Base-by-base conservation (phyloP, 345 rosid species). In the Gynandropsis gynandra region DNA sequence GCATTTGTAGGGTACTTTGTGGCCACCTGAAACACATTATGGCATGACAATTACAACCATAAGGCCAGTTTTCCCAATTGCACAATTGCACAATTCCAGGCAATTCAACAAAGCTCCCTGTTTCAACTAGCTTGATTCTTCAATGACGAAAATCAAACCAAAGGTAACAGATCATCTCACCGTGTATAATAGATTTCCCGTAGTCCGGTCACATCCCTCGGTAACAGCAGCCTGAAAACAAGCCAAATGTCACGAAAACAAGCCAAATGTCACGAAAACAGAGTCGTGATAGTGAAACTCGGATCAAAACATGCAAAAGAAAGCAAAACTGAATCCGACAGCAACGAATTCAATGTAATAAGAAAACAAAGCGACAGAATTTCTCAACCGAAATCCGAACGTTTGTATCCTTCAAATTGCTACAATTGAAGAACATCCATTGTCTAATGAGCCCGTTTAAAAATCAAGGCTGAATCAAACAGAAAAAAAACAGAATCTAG, bases 171-270 rank as follows among this genome's bases (percentile, higher is more conserved):
- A 62, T 41, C 16, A 61, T 31, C 72, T 54, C 62, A 88, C 99
- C 24, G 94, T 66, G 74, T 93, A 93, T 12, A 93, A 73, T 5
- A 88, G 74, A 72, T 93, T 93, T 36, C 97, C 99, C 33, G 77
- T 66, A 21, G 71, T 72, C 48, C 90, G 78, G 40, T 75, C 78
- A 53, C 97, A 93, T 16, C 99, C 99, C 40, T 74, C 85, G n/a
- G 74, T 61, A 7, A 85, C 94, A 54, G 55, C 82, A 61, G 99
- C 99, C 99, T 93, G 59, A 16, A 55, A 64, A 49, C 42, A 61
- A 54, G 9, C 44, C 35, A 56, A 48, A 1, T 24, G 44, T 36
- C 51, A 17, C 16, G 3, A 67, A 37, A 32, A 35, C n/a, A 27
- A 54, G 9, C 44, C 35, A 56, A 48, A 1, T 24, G 44, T 36